phyloP scores from a whole-genome alignment of 2,329 filamentous ascomycete genomes.

The Fusarium sp. region DNA sequence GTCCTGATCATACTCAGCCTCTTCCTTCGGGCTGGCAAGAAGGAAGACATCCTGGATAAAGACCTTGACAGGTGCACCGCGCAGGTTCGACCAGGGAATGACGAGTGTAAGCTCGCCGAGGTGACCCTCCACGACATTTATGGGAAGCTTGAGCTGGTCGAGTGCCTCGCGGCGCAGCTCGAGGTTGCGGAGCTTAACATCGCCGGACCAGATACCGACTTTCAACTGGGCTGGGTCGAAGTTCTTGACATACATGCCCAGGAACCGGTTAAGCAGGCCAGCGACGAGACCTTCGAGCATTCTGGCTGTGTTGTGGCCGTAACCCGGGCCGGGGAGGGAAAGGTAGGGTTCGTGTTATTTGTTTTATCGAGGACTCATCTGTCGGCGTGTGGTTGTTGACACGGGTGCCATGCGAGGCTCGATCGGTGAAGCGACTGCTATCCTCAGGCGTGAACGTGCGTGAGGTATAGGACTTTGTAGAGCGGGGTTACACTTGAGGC shows the following conservation, averaged over 20 bases:
- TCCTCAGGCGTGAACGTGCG: not conserved
- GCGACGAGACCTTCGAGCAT: constrained; percentile 99
- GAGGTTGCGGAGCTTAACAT: constrained; percentile 93
- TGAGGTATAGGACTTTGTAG: not conserved
- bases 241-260: constrained; percentile 99
- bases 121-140: constrained; percentile 96
- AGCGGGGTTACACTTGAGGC: constrained; percentile 13
- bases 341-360: constrained; percentile 19
- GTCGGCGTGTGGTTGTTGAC: constrained; percentile 22
- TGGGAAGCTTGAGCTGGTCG: constrained; percentile 93
- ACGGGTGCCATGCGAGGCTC: constrained; percentile 37
- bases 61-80: constrained; percentile 92
- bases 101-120: constrained; percentile 89
- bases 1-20: constrained; percentile 89
- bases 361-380: constrained; percentile 37
- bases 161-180: constrained; percentile 94
- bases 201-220: constrained; percentile 98
- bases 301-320: constrained; percentile 67
- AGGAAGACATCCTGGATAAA: constrained; percentile 97
- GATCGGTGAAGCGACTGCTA: constrained; percentile 9
- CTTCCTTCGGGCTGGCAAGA: constrained; percentile 92
- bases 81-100: constrained; percentile 97
- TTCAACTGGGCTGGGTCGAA: constrained; percentile 98
- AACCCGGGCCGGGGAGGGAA: constrained; percentile 70
- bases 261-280: constrained; percentile 96